A percentile compares a stretch with the other conserved stretches of the same genome.
These are phyloP conservation scores for Microdochium bolleyi DNA, from an alignment of 2,329 filamentous ascomycete genomes.

Conservation along the genomic window DNA sequence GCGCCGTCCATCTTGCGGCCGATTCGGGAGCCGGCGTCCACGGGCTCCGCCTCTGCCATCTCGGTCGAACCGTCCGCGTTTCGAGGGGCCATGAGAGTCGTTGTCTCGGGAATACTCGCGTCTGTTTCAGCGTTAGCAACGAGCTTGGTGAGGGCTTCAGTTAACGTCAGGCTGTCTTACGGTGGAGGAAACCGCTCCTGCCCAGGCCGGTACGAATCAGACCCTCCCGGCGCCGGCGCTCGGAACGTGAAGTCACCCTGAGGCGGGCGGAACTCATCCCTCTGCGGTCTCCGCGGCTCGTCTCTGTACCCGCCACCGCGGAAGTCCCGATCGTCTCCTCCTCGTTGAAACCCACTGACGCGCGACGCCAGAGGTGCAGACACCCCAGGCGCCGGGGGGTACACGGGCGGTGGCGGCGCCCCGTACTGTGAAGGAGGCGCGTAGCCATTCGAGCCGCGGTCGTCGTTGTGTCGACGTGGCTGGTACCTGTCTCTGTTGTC, in stretches of 20 bases:
- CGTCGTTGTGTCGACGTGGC: background rate
- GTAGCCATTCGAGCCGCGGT: background rate
- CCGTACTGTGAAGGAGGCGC: background rate
- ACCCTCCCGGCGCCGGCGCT: slow-evolving; percentile 34
- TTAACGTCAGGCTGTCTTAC: slow-evolving; percentile 6
- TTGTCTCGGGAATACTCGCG: background rate
- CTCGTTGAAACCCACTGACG: slow-evolving; percentile 5
- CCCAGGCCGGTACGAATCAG: slow-evolving; percentile 6
- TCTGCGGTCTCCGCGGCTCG: slow-evolving; percentile 7
- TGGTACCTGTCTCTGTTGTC: background rate
- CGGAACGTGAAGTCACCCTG: slow-evolving; percentile 50
- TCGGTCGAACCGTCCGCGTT: background rate
- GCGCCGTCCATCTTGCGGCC: slow-evolving; percentile 2
- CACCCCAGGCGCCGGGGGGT: background rate
- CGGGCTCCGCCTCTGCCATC: background rate
- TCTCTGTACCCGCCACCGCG: slow-evolving; percentile 5
- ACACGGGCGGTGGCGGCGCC: background rate
- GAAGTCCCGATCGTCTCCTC: background rate
- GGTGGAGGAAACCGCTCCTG: background rate
- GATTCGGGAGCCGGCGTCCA: background rate
- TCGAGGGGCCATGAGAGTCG: background rate
- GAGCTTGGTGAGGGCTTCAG: too few relatives aligned
- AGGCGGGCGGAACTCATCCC: slow-evolving; percentile 24
- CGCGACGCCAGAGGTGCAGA: slow-evolving; percentile 9
- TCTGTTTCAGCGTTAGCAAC: slow-evolving; percentile 4